phyloP scores from a whole-genome alignment of 768 basidiomycete genomes.

The Lyophyllum shimeji region DNA sequence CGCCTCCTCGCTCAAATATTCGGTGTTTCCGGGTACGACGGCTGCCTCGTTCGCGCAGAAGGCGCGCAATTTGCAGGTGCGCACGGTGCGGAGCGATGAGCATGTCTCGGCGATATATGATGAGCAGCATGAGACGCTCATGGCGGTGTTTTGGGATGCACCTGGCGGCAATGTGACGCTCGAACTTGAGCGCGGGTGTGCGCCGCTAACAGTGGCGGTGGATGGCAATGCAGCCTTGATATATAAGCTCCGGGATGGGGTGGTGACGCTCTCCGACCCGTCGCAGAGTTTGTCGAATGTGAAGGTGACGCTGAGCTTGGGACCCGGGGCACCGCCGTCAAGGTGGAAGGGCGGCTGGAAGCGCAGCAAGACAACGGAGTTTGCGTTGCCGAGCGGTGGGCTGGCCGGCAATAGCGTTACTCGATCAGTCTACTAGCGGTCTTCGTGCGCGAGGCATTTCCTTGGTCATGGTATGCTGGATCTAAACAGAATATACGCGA shows the following conservation, averaged over 20 bases:
- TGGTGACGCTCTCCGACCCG: constrained; percentile 64
- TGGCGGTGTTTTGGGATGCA: constrained; percentile 47
- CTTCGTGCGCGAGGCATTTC: background rate
- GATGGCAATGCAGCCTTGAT: constrained; percentile 46
- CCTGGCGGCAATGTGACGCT: constrained; percentile 35
- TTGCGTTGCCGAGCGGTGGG: constrained; percentile 45
- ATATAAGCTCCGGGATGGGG: constrained; percentile 37
- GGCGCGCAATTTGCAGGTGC: constrained; percentile 16
- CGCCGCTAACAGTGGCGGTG: constrained; percentile 33
- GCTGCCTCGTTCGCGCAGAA: constrained; percentile 27
- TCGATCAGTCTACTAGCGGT: constrained; percentile 3
- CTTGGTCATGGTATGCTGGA: background rate
- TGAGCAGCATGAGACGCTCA: constrained; percentile 29
- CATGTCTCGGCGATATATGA: constrained; percentile 43
- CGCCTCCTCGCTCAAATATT: constrained; percentile 32
- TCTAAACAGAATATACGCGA: background rate
- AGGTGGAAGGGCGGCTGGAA: constrained; percentile 21
- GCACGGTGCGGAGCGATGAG: constrained; percentile 32
- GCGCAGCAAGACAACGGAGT: constrained; percentile 30
- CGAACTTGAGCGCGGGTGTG: constrained; percentile 17
- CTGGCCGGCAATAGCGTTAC: constrained; percentile 50
- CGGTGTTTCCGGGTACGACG: constrained; percentile 40
- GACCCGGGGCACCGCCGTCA: constrained; percentile 19
- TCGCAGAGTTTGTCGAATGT: constrained; percentile 49
- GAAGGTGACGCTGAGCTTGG: constrained; percentile 34